These are phyloP conservation scores for Exobasidium rhododendri DNA, from an alignment of 1,284 basidiomycete species.

Conservation along the genomic window DNA sequence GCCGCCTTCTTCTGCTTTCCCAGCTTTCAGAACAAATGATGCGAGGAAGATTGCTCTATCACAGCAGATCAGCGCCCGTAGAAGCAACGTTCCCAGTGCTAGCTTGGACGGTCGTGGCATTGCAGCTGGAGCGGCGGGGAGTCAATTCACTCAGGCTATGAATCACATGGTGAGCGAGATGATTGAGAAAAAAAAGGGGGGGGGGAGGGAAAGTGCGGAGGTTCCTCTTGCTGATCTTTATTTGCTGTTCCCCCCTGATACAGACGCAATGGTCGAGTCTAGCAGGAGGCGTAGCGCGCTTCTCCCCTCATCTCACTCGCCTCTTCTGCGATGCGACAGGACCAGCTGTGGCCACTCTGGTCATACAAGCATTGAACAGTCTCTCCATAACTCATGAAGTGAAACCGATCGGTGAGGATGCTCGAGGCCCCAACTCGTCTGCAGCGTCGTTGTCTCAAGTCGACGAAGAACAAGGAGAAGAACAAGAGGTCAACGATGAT, in stretches of 20 bases:
- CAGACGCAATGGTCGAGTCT: constrained; percentile 30
- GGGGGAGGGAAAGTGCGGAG: background rate
- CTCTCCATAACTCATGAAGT: constrained; percentile 32
- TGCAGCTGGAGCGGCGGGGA: constrained; percentile 24
- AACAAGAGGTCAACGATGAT: background rate
- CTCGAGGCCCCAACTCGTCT: background rate
- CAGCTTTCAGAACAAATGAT: constrained; percentile 1
- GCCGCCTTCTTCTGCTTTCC: constrained; percentile 8
- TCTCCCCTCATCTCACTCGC: constrained; percentile 50
- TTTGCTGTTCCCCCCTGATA: background rate
- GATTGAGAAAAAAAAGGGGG: background rate
- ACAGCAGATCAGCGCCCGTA: constrained; percentile 32
- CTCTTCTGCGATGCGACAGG: constrained; percentile 41
- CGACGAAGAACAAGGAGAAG: constrained; percentile 37
- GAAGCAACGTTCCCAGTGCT: constrained; percentile 22
- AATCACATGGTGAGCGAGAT: constrained; percentile 23
- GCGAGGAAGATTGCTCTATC: constrained; percentile 24
- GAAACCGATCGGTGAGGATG: constrained; percentile 28
- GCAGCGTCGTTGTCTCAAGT: background rate
- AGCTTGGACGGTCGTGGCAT: constrained; percentile 7
- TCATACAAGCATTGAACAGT: constrained; percentile 27
- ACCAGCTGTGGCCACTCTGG: constrained; percentile 23
- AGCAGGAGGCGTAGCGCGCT: constrained; percentile 18
- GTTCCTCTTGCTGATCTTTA: background rate
- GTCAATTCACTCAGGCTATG: constrained; percentile 48